Percentiles rank a stretch among this genome's conserved stretches.
Evolutionary conservation across 352 stramenopile genomes (phyloP).

Genomic region (Albugo laibachii): DNA sequence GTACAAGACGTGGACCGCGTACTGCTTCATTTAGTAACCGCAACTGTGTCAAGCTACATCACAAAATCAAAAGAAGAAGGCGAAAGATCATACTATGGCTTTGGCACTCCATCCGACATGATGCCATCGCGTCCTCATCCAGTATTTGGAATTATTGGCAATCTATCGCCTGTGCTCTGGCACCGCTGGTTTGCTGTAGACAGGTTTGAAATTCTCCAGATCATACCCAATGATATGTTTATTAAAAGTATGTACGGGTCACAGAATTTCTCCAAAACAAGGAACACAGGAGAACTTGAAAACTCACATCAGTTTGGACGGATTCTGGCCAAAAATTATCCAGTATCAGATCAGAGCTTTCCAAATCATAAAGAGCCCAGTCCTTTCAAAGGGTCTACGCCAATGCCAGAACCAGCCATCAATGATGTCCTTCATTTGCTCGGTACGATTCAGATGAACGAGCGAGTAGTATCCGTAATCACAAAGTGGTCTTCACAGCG

Average conservation of each 20-base stretch:
- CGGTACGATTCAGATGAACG: constrained; percentile 4
- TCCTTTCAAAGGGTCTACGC: not conserved
- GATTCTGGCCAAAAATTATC: not conserved
- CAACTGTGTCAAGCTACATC: constrained; percentile 24
- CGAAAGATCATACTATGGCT: too few species aligned
- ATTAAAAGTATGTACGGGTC: constrained; percentile 38
- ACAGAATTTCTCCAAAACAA: not conserved
- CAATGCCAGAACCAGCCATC: constrained; percentile 32
- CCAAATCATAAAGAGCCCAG: constrained; percentile 7
- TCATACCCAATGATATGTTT: constrained; percentile 46
- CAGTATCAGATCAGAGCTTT: constrained; percentile 1
- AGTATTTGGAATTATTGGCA: constrained; percentile 80
- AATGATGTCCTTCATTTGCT: constrained; percentile 21
- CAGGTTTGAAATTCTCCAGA: constrained; percentile 58
- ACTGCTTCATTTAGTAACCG: constrained; percentile 66
- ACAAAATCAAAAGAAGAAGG: constrained; percentile 8
- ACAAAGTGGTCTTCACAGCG: constrained; percentile 62
- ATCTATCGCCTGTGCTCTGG: constrained; percentile 72
- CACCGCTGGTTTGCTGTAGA: constrained; percentile 82
- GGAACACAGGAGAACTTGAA: not conserved
- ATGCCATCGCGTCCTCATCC: constrained; percentile 30
- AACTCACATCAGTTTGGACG: not conserved
- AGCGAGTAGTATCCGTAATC: constrained; percentile 6
- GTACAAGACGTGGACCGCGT: constrained; percentile 75
- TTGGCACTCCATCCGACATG: constrained; percentile 54